phyloP scores from a whole-genome alignment of 495 filamentous ascomycete genomes.

The Usnea hakonensis region DNA sequence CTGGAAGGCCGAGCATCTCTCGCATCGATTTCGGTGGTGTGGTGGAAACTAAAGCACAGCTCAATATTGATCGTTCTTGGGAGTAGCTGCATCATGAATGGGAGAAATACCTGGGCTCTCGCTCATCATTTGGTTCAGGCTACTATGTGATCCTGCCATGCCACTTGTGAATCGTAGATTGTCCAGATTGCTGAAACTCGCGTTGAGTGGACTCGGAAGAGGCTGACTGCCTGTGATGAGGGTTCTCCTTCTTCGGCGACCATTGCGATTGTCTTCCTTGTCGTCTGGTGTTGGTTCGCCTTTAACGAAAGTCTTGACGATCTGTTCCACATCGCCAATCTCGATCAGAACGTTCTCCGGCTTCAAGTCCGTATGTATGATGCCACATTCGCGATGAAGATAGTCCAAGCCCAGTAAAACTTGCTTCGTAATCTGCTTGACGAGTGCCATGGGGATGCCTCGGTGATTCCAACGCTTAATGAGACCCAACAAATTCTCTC shows the following conservation, averaged over 20 bases:
- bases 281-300: slow-evolving; percentile 58
- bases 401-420: slow-evolving; percentile 93
- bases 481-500: slow-evolving; percentile 88
- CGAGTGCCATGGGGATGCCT: slow-evolving; percentile 89
- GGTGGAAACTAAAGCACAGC: slow-evolving; percentile 35
- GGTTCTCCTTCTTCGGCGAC: slow-evolving; percentile 82
- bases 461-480: slow-evolving; percentile 99
- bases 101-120: slow-evolving; percentile 55
- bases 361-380: slow-evolving; percentile 97
- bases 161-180: slow-evolving; percentile 55
- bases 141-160: slow-evolving; percentile 67
- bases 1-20: slow-evolving; percentile 53
- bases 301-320: slow-evolving; percentile 92
- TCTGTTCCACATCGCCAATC: slow-evolving; percentile 96
- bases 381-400: slow-evolving; percentile 94
- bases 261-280: slow-evolving; percentile 79
- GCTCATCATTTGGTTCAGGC: slow-evolving; percentile 74
- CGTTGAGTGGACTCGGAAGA: slow-evolving; percentile 87
- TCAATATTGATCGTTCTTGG: slow-evolving; percentile 37
- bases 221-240: slow-evolving; percentile 97
- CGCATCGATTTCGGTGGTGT: slow-evolving; percentile 47
- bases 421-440: slow-evolving; percentile 98
- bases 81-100: slow-evolving; percentile 23
- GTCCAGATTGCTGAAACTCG: slow-evolving; percentile 74
- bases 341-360: slow-evolving; percentile 98